phyloP scores from a whole-genome alignment of 2,329 filamentous ascomycete species.

The Neonectria hederae region DNA sequence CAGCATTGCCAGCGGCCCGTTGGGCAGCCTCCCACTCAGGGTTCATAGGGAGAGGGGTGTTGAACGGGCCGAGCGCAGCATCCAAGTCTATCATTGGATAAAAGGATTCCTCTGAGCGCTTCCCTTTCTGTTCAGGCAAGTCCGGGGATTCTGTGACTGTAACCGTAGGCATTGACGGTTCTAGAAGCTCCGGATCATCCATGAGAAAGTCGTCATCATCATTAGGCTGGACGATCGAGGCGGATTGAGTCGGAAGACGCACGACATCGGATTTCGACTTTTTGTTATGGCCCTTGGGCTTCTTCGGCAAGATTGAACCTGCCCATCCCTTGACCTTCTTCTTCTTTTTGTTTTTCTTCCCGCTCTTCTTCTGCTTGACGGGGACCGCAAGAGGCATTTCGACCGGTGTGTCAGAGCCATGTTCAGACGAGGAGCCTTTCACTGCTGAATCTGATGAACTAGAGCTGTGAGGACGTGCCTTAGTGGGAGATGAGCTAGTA shows the following conservation, averaged over 20 bases:
- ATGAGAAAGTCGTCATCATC: slow-evolving; percentile 45
- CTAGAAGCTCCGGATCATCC: slow-evolving; percentile 35
- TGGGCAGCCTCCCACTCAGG: slow-evolving; percentile 75
- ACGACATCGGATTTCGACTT: slow-evolving; percentile 51
- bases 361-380: slow-evolving; percentile 41
- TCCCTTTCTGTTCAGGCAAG: slow-evolving; percentile 44
- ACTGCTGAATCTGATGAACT: slow-evolving; percentile 54
- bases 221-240: slow-evolving; percentile 43
- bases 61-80: slow-evolving; percentile 91
- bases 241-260: slow-evolving; percentile 59
- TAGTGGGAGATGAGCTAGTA: slow-evolving; percentile 57
- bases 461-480: slow-evolving; percentile 57
- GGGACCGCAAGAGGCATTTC: slow-evolving; percentile 36
- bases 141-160: slow-evolving; percentile 54
- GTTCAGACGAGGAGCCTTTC: slow-evolving; percentile 49
- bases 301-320: slow-evolving; percentile 72
- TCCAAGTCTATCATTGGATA: slow-evolving; percentile 93
- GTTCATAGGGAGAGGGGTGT: slow-evolving; percentile 75
- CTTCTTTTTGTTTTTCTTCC: slow-evolving; percentile 52
- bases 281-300: slow-evolving; percentile 61
- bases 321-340: slow-evolving; percentile 82
- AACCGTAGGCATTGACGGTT: slow-evolving; percentile 50
- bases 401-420: slow-evolving; percentile 44
- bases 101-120: slow-evolving; percentile 65
- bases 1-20: slow-evolving; percentile 60